Evolutionary conservation across 2,329 filamentous ascomycete species (phyloP).

Genomic region (Diaporthe citrichinensis): DNA sequence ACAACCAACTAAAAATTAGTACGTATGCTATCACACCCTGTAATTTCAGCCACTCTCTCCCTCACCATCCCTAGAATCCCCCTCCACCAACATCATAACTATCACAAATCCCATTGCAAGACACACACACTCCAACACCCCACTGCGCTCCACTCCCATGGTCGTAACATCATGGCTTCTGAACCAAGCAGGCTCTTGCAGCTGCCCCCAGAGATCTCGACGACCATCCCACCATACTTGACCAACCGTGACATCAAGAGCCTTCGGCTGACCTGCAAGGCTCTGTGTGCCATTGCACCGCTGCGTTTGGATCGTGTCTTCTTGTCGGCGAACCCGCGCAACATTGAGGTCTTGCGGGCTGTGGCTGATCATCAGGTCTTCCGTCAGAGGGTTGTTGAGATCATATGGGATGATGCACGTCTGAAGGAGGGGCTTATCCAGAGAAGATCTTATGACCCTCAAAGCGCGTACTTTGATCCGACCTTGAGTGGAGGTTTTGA

Average conservation of each 20-base stretch:
- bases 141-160: not conserved
- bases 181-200: not conserved
- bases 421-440: not conserved
- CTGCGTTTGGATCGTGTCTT: constrained; percentile 27
- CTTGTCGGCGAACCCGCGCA: constrained; percentile 21
- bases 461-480: not conserved
- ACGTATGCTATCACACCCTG: constrained; percentile 2
- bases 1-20: not conserved
- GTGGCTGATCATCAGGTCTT: constrained; percentile 10
- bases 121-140: not conserved
- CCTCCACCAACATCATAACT: not conserved
- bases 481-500: not conserved
- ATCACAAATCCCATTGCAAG: not conserved
- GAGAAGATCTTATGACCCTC: not conserved
- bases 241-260: constrained; percentile 24
- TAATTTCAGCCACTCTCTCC: not conserved
- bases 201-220: constrained; percentile 2
- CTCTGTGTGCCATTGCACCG: not conserved
- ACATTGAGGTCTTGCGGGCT: constrained; percentile 20
- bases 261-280: constrained; percentile 22
- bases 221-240: constrained; percentile 2
- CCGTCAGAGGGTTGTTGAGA: constrained; percentile 1
- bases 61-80: not conserved
- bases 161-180: not conserved
- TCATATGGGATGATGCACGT: constrained; percentile 28